Percentiles rank a stretch among this genome's conserved stretches.
Evolutionary conservation across 139 green algal species (phyloP).

Genomic region (Picochlorum costavermella): DNA sequence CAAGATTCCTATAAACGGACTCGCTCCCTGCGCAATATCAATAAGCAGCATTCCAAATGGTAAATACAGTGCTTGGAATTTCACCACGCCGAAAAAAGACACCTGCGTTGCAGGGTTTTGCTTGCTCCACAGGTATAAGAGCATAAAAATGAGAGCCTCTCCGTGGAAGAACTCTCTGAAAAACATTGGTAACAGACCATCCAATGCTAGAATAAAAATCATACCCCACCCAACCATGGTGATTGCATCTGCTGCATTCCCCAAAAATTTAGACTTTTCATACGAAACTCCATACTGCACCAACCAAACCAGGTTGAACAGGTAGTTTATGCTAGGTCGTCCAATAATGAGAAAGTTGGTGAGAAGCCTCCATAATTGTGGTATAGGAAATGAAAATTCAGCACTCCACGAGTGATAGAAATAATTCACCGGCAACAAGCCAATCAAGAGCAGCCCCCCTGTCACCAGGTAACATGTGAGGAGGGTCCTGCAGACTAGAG

Average conservation of each 20-base stretch:
- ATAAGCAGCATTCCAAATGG: conserved; percentile 50
- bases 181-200: conserved; percentile 32
- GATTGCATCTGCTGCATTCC: conserved; percentile 27
- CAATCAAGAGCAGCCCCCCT: conserved; percentile 3
- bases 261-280: conserved; percentile 34
- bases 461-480: conserved; percentile 21
- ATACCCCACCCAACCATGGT: conserved; percentile 16
- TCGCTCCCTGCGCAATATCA: conserved; percentile 33
- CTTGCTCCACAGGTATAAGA: conserved; percentile 64
- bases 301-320: conserved; percentile 45
- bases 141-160: conserved; percentile 47
- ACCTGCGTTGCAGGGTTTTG: conserved; percentile 14
- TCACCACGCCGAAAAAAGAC: conserved; percentile 43
- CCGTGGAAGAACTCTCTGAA: conserved; percentile 32
- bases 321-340: conserved; percentile 21
- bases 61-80: conserved; percentile 44
- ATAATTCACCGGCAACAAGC: conserved; percentile 11
- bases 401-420: conserved; percentile 20
- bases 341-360: conserved; percentile 48
- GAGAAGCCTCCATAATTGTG: conserved; percentile 55
- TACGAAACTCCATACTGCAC: conserved; percentile 39
- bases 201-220: conserved; percentile 12
- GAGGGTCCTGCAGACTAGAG: conserved; percentile 17
- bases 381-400: conserved; percentile 1
- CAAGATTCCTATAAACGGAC: conserved; percentile 26